Evolutionary conservation across 805 yeast genomes (phyloP), one percentile per base, ranked within the genome.

Genomic region (Hanseniaspora singularis): DNA sequence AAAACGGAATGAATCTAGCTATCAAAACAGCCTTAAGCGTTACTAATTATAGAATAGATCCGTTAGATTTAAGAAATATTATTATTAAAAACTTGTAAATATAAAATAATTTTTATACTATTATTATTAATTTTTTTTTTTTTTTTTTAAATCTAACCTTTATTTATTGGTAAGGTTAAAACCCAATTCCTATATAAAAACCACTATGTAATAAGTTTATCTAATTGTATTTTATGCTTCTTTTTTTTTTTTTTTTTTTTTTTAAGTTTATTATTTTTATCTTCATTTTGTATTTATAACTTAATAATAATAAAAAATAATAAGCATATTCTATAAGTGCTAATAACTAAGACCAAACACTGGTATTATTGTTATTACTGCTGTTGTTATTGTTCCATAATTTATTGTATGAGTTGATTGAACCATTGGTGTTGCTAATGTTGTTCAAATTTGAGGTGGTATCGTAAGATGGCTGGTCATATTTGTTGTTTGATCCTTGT

Each of bases 1-100:
- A 64, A 34, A 74, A 73, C 30, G 75, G 87, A 11, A 55, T 89
- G n/a, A 83, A 86, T 55, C 84, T 68, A 55, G 66, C 92, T 48
- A 71, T 92, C 3, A 97, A 96, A 1, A 75, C 74, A 57, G 94
- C 86, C 16, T 85, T 92, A 95, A 76, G 77, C 55, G 65, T 70
- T 47, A 74, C 85, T 1, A 81, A 78, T 53, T 96, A 96, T 1
- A 63, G 63, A 41, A 61, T 68, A 9, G 56, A 59, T 27, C 63
- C 72, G 0, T 51, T 54, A 28, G 33, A 42, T 5, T 24, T 44
- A 11, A 37, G 38, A 16, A 19, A 37, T 12, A 24, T 36, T n/a
- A 23, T 37, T 7, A 36, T 15, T 40, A 40, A 33, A 31, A 31
- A 37, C 40, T 31, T 33, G 34, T 42, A 32, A 32, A 36, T 28